Conservation (phyloP, 1,284 basidiomycete species). For the Salmacisia buchloeana region DNA sequence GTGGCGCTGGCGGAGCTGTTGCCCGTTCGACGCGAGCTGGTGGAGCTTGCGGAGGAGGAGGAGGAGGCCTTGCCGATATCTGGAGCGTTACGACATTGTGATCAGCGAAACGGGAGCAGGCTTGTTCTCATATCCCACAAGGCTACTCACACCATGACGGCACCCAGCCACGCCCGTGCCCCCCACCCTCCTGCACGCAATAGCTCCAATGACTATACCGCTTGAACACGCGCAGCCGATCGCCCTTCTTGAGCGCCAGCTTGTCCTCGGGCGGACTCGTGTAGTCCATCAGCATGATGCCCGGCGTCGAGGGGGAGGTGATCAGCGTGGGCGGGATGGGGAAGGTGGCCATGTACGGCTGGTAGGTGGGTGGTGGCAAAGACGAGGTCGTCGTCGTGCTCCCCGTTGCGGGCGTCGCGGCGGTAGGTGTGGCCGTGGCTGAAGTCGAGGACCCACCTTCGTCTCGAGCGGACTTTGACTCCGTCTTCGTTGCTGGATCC, state of each 20-base stretch:
- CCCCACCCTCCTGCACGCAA: constrained; percentile 47
- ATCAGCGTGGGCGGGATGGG: constrained; percentile 81
- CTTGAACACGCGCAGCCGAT: constrained; percentile 85
- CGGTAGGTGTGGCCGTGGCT: neutral
- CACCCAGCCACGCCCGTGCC: constrained; percentile 43
- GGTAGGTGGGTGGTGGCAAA: neutral
- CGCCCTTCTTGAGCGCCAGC: constrained; percentile 67
- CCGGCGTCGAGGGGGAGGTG: constrained; percentile 87
- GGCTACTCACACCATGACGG: constrained; percentile 39
- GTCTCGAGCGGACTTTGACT: neutral
- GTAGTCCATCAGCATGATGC: constrained; percentile 90
- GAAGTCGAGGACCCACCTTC: neutral
- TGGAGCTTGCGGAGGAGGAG: neutral
- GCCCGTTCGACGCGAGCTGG: neutral
- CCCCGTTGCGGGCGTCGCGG: neutral
- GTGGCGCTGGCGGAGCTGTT: too few species aligned
- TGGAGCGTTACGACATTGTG: neutral
- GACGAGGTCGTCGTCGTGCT: neutral
- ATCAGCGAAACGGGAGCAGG: neutral
- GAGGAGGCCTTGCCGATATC: constrained; percentile 2
- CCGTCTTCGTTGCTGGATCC: neutral
- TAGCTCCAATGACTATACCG: constrained; percentile 89
- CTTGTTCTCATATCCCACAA: neutral
- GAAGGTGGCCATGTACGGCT: constrained; percentile 40
- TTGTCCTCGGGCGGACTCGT: neutral